Evolutionary conservation across 108 stramenopile genomes (phyloP), one percentile per base, ranked within the genome.

Genomic region (Cylindrotheca closterium): DNA sequence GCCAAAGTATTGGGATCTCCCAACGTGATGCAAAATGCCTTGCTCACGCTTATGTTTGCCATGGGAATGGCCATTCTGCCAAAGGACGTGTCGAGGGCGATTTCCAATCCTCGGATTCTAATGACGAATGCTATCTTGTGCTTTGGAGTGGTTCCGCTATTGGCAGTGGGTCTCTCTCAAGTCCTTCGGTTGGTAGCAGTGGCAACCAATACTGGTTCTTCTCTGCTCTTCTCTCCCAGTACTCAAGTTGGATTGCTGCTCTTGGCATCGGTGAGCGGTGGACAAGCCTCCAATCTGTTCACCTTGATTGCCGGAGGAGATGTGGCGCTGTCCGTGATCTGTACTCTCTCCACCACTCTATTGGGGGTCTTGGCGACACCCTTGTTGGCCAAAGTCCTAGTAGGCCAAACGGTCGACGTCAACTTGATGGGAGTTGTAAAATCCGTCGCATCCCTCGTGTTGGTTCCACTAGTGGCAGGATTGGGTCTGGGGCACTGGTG

Each of bases 221-320:
- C 21, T 19, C 47, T 70, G 23, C 22, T 27, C 2, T 51, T 55
- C 2, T 28, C 67, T 24, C 17, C 55, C 18, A 22, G 1, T 24
- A 32, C 49, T 17, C 46, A 32, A 26, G 46, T 47, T 12, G 75
- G 75, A 7, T 33, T 71, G 12, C 24, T 77, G 3, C 23, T 77
- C 25, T 55, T 77, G 24, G 70, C 64, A 26, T 66, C 51, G 33
- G 75, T 77, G 3, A 65, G 70, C 18, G 75, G 75, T 48, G 75
- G 75, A n/a, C 75, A 77, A 58, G 75, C 75, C 2, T 66, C 65
- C 47, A 77, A 77, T 53, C 29, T 77, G 26, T 77, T 71, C 47
- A 48, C 75, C 29, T 51, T 77, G 18, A 19, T 77, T 1, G 69
- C 70, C n/a, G 69, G 75, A 32, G 75, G 75, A 24, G 58, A 77